Evolutionary conservation across 805 yeast genomes (phyloP).

Genomic region (Zygotorulaspora florentina): DNA sequence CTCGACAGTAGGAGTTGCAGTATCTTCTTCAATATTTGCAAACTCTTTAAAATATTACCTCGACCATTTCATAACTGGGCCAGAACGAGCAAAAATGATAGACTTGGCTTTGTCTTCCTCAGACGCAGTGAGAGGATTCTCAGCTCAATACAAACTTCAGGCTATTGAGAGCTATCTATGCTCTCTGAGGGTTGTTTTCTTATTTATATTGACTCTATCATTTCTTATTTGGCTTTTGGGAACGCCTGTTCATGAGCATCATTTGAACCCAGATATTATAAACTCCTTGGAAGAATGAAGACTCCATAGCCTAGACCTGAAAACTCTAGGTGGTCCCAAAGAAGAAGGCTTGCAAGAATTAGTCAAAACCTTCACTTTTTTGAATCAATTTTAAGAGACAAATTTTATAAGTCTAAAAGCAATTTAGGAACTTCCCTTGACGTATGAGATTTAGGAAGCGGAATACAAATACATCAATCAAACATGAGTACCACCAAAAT

Average conservation of each 20-base stretch:
- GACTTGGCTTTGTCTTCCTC: conserved; percentile 8
- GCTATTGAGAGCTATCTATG: conserved; percentile 7
- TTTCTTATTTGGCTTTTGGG: conserved; percentile 4
- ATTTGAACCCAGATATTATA: conserved; percentile 1
- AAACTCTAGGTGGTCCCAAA: no score
- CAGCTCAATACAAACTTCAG: conserved; percentile 4
- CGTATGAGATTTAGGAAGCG: no score
- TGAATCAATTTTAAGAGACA: no score
- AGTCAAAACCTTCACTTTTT: no score
- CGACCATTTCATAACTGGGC: conserved; percentile 4
- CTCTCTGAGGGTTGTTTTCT: conserved; percentile 6
- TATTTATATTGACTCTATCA: conserved; percentile 5
- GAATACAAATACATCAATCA: no score
- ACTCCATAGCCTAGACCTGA: no score
- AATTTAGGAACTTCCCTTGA: no score
- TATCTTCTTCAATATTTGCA: conserved; percentile 11
- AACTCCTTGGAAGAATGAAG: neutral
- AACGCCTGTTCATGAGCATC: conserved; percentile 2
- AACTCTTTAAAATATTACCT: conserved; percentile 8
- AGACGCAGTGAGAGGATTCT: conserved; percentile 6
- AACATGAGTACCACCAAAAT: no score
- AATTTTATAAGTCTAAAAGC: no score
- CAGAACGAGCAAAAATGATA: conserved; percentile 4
- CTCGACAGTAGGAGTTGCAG: conserved; percentile 32
- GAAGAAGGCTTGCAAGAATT: no score